Evolutionary conservation across 2,329 filamentous ascomycete genomes (phyloP).

Genomic region (Dryadomyces quercivorus): DNA sequence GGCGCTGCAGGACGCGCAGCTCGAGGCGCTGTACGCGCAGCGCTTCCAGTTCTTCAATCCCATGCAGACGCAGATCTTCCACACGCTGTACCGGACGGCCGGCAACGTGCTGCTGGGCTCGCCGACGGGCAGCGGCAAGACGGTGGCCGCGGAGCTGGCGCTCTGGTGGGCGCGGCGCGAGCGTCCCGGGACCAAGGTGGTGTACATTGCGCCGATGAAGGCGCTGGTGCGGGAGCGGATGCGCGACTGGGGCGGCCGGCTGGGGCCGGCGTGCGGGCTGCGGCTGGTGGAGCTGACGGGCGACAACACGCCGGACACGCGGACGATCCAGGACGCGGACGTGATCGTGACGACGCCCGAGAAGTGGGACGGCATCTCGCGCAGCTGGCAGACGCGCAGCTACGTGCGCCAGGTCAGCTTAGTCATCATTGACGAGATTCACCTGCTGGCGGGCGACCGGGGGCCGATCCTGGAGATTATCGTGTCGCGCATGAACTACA

Average conservation of each 20-base stretch:
- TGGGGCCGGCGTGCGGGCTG: conserved; percentile 72
- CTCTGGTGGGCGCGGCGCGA: conserved; percentile 99
- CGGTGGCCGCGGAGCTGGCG: conserved; percentile 84
- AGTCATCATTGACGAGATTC: conserved; percentile 98
- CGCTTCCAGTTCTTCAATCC: conserved; percentile 97
- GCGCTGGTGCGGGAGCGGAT: conserved; percentile 93
- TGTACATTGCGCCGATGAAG: conserved; percentile 99
- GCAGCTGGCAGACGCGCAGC: conserved; percentile 95
- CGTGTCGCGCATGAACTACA: conserved; percentile 92
- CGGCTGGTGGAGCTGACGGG: conserved; percentile 86
- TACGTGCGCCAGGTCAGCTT: conserved; percentile 92
- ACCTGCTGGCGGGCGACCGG: conserved; percentile 89
- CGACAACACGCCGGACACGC: conserved; percentile 95
- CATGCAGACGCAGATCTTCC: conserved; percentile 98
- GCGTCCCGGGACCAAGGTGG: conserved; percentile 87
- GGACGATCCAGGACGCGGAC: conserved; percentile 89
- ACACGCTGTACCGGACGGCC: conserved; percentile 84
- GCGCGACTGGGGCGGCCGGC: conserved; percentile 79
- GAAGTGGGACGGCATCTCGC: conserved; percentile 98
- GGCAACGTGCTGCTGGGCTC: conserved; percentile 91
- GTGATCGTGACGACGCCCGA: conserved; percentile 99
- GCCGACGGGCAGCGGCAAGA: conserved; percentile 95
- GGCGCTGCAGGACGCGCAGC: conserved; percentile 71
- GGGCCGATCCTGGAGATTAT: conserved; percentile 98
- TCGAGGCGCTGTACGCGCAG: conserved; percentile 81